Base-by-base conservation (phyloP, 805 yeast genomes). In the Osmozyma mogii region DNA sequence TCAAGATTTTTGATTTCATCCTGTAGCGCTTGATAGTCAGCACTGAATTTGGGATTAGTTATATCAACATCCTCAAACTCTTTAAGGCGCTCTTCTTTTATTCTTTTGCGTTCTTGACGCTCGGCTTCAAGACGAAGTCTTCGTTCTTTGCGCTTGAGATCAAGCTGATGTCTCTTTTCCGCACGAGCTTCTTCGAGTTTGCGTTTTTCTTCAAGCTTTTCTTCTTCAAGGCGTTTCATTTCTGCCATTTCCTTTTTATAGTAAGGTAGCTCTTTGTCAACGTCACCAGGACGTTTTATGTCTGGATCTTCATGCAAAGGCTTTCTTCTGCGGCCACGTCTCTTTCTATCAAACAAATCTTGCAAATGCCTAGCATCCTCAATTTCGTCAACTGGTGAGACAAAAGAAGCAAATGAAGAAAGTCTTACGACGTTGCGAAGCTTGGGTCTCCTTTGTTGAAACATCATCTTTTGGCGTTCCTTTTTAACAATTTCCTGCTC, bases 401-500 rank as follows among this genome's bases (percentile, higher is more conserved):
- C 68, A 22, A 50, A 64, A 12, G 62, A 55, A n/a, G 69, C 69
- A 25, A 49, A 43, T 28, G 78, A 67, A 4, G 54, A 48, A 26
- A 70, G 65, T 27, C 84, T 60, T 8, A 85, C 49, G 7, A 78
- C 75, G 31, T 81, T 69, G 3, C 61, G 61, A 41, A 92, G 55
- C 44, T 72, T 75, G 24, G 61, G 62, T 38, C 88, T 72, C 43
- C 68, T 74, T 47, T 79, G 79, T 35, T 75, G 65, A 52, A 83
- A 73, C 35, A 82, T 57, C 25, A 80, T 84, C 32, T 88, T 62
- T 47, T 88, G 89, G 31, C 70, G 71, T 50, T 79, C 78, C 50
- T 84, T 85, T 45, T 84, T 78, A 27, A 75, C 78, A 24, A 80
- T 61, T 50, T 92, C 98, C 48, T 84, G 89, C 44, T 88, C 94